Evolutionary conservation across 495 filamentous ascomycete species (phyloP), one percentile per base, ranked within the genome.

Genomic region (Daldinia childiae): DNA sequence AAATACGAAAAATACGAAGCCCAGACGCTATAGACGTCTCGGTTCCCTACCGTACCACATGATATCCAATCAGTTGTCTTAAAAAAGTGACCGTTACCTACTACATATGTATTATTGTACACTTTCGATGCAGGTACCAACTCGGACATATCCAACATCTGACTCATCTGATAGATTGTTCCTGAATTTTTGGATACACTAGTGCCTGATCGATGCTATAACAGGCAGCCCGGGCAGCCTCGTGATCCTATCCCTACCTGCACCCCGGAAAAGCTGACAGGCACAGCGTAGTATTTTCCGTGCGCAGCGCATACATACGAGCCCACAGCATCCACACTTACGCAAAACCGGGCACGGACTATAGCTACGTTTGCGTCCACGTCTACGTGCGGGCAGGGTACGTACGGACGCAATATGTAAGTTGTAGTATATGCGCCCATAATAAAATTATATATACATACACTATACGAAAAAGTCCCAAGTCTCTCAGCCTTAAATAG

Each of bases 101-200:
- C n/a, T n/a, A n/a, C n/a, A n/a, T 29, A 19, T 19, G 17, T 36
- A 30, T 36, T 38, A 9, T 8, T 39, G 39, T 45, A 58, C 38
- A 26, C 17, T 26, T 55, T 60, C 61, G 26, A 68, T 69, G 71
- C 71, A 73, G 71, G 71, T 69, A 69, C 71, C 61, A 48, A 52
- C 56, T 62, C 11, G 24, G 32, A 64, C 45, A 61, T 64, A 27
- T 54, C 64, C 54, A 59, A 43, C 30, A 54, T 66, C 64, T 72
- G 70, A 72, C 64, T 72, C 64, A 72, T 60, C 64, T 32, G 6
- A 56, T 6, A 64, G 27, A 61, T 41, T 58, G 58, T 68, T 61
- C 56, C 64, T 61, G 57, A 60, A 63, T 39, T 43, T 17, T 15
- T 59, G 38, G 19, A 54, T 36, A 38, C 27, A 48, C 32, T 34